A percentile compares a stretch with the other conserved stretches of the same genome.
Evolutionary conservation across 2,329 filamentous ascomycete genomes (phyloP).

Genomic region (Rutstroemia sp.): DNA sequence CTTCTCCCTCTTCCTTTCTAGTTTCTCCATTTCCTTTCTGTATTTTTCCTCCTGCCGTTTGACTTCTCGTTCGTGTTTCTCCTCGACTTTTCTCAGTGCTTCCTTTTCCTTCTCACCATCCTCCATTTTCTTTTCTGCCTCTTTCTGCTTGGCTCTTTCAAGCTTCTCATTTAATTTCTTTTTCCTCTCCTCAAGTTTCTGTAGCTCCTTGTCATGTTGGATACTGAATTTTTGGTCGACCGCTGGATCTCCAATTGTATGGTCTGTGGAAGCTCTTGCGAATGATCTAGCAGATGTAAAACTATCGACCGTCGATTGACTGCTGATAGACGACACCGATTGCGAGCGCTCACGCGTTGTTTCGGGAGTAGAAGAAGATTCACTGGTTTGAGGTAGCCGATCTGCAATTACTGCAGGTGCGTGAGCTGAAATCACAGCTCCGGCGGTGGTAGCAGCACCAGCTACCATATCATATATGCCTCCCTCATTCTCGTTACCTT

Average conservation of each 20-base stretch:
- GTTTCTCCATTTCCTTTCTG: slow-evolving; percentile 53
- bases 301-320: slow-evolving; percentile 41
- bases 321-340: slow-evolving; percentile 26
- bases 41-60: slow-evolving; percentile 62
- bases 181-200: slow-evolving; percentile 53
- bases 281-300: slow-evolving; percentile 39
- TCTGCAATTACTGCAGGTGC: slow-evolving; percentile 20
- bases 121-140: slow-evolving; percentile 35
- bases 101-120: slow-evolving; percentile 45
- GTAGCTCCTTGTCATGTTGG: slow-evolving; percentile 55
- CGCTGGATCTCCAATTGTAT: slow-evolving; percentile 28
- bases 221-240: slow-evolving; percentile 24
- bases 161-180: slow-evolving; percentile 57
- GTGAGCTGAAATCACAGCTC: slow-evolving; percentile 37
- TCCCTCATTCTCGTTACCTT: slow-evolving; percentile 23
- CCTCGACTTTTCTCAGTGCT: slow-evolving; percentile 48
- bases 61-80: slow-evolving; percentile 56
- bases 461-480: slow-evolving; percentile 51
- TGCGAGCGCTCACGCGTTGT: slow-evolving; percentile 12
- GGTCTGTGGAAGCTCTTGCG: slow-evolving; percentile 30
- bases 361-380: slow-evolving; percentile 21
- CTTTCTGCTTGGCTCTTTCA: slow-evolving; percentile 45
- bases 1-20: slow-evolving; percentile 55
- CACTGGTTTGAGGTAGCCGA: slow-evolving; percentile 24
- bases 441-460: slow-evolving; percentile 44